A percentile compares a stretch with the other conserved stretches of the same genome.
phyloP scores from a whole-genome alignment of 2,329 filamentous ascomycete species.

The Claviceps arundinis region DNA sequence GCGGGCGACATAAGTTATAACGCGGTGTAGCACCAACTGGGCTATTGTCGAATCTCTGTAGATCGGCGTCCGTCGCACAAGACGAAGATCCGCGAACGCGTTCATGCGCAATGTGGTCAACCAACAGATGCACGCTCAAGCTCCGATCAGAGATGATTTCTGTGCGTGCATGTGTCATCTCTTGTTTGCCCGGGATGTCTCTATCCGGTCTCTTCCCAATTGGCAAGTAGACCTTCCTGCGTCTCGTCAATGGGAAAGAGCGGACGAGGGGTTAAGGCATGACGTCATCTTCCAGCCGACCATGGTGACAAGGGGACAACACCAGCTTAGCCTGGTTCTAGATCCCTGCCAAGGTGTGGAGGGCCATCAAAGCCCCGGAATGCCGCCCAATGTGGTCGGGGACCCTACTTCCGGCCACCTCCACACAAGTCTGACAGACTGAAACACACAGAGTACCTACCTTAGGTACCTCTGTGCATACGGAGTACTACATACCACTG shows the following conservation, averaged over 20 bases:
- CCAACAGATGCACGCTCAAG: no score
- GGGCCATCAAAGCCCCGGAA: background rate
- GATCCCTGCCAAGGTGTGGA: background rate
- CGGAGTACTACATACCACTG: no score
- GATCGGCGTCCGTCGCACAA: no score
- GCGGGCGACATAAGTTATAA: background rate
- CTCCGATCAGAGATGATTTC: no score
- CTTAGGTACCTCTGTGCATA: no score
- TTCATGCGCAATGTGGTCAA: no score
- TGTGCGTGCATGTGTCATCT: background rate
- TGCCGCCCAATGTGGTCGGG: background rate
- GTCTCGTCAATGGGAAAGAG: background rate
- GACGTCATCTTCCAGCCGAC: slow-evolving; percentile 1
- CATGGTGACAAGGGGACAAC: background rate
- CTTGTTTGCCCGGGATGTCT: no score
- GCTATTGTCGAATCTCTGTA: no score
- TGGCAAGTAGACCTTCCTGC: background rate
- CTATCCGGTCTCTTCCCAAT: no score
- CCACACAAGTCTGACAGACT: background rate
- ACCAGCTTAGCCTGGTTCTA: background rate
- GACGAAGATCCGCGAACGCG: no score
- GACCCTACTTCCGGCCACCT: slow-evolving; percentile 8
- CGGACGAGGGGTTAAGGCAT: background rate
- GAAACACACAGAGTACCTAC: background rate
- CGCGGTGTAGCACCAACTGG: no score